A percentile compares a stretch with the other conserved stretches of the same genome.
Evolutionary conservation across 345 rosid species (phyloP).

Genomic region (Litchi chinensis): DNA sequence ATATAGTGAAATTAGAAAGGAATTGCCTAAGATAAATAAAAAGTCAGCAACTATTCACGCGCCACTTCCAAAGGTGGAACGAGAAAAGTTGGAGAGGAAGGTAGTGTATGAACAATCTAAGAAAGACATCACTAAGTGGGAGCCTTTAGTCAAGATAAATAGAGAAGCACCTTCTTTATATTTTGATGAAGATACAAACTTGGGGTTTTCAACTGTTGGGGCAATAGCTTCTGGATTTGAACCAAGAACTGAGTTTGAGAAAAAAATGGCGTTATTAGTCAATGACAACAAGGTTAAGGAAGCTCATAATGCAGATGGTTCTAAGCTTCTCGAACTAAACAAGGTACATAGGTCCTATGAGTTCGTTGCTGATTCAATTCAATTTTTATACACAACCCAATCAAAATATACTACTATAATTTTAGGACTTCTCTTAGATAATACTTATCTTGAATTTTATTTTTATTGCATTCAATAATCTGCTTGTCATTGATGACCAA

Average conservation of each 20-base stretch:
- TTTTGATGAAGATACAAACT: slow-evolving; percentile 69
- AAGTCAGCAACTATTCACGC: slow-evolving; percentile 65
- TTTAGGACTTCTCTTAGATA: background rate
- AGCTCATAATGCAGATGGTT: slow-evolving; percentile 85
- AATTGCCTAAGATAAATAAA: slow-evolving; percentile 46
- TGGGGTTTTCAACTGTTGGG: slow-evolving; percentile 86
- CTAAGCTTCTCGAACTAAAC: slow-evolving; percentile 82
- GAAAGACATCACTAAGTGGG: slow-evolving; percentile 74
- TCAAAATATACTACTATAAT: background rate
- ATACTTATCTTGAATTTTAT: background rate
- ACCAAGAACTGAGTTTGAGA: slow-evolving; percentile 93
- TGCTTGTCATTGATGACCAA: slow-evolving; percentile 1
- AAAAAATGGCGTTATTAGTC: slow-evolving; percentile 78
- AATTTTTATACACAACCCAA: background rate
- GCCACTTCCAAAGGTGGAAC: slow-evolving; percentile 72
- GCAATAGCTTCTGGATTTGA: slow-evolving; percentile 92
- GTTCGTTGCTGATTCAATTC: slow-evolving; percentile 11
- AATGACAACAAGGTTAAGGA: slow-evolving; percentile 58
- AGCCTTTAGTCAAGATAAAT: slow-evolving; percentile 73
- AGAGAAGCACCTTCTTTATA: slow-evolving; percentile 82
- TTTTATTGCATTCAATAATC: background rate
- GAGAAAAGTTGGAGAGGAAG: slow-evolving; percentile 76
- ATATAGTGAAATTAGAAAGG: slow-evolving; percentile 58
- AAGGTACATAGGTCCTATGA: slow-evolving; percentile 44
- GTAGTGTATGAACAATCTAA: slow-evolving; percentile 59